Base-by-base conservation (phyloP, 768 basidiomycete genomes). In the Krasilnikovozyma curviuscula region DNA sequence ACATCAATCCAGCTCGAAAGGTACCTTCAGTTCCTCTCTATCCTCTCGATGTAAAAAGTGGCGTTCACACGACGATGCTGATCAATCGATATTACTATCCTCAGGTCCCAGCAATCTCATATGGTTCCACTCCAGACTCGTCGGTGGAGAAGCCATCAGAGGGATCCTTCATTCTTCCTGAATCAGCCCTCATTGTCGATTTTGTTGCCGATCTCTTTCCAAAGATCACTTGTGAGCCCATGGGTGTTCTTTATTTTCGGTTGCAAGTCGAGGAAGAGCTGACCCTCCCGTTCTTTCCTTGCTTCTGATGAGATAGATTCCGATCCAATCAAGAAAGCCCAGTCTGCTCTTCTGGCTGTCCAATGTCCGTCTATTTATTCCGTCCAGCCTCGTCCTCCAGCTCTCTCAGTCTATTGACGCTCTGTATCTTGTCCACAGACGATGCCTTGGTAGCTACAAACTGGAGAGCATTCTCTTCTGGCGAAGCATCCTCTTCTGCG, bases 1-100 rank as follows among this genome's bases (percentile, higher is more conserved):
- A 74, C 50, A 71, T 81, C 32, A 81, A 80, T 62, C 74, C 73
- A 1, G 76, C 71, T 0, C 72, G 72, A 65, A 79, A 78, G 70
- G 78, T 76, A 31, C 18, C 45, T 48, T n/a, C 13, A 12, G 21
- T 13, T 28, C 37, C 21, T 18, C 16, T 40, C 19, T 19, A 27
- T 47, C 23, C 25, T 48, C 35, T 3, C 27, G n/a, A n/a, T n/a
- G n/a, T n/a, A n/a, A n/a, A n/a, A n/a, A n/a, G n/a, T n/a, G n/a
- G n/a, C n/a, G n/a, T n/a, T n/a, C n/a, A n/a, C n/a, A n/a, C n/a
- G n/a, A n/a, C n/a, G n/a, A n/a, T n/a, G n/a, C n/a, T n/a, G n/a
- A n/a, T n/a, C n/a, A n/a, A n/a, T 33, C 16, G n/a, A n/a, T 18
- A 10, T 18, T n/a, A 19, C 9, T 12, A 18, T 10, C 23, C 12